These are phyloP conservation scores for Selenicereus undatus DNA, from an alignment of 148 eudicot species.

Conservation along the genomic window DNA sequence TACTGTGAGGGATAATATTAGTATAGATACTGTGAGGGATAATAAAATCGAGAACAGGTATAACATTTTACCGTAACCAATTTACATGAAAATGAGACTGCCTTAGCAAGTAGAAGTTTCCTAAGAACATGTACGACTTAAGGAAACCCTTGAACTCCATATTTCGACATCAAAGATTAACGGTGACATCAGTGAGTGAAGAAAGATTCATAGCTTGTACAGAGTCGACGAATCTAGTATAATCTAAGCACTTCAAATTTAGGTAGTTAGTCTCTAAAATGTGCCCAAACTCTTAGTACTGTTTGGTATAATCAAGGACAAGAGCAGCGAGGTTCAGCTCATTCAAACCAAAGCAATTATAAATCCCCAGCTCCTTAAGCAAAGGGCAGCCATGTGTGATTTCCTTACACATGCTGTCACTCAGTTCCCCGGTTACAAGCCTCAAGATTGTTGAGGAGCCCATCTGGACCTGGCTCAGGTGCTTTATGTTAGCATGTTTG, in stretches of 20 bases:
- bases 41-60: no score
- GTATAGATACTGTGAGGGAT: background rate
- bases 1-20: background rate
- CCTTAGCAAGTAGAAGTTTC: background rate
- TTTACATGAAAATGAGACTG: background rate
- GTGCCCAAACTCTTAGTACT: background rate
- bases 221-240: background rate
- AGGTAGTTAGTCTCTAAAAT: constrained; percentile 3
- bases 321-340: no score
- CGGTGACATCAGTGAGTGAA: constrained; percentile 9
- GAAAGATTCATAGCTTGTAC: background rate
- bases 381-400: constrained; percentile 19
- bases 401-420: background rate
- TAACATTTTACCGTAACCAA: background rate
- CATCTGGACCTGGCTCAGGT: background rate
- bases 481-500: background rate
- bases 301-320: no score
- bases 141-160: background rate
- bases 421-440: background rate
- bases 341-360: background rate
- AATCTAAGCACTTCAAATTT: background rate
- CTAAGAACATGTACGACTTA: no score
- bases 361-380: background rate
- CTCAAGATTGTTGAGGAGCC: background rate
- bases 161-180: background rate